Base-by-base conservation (phyloP, 805 yeast genomes). In the Saturnispora saitoi region DNA sequence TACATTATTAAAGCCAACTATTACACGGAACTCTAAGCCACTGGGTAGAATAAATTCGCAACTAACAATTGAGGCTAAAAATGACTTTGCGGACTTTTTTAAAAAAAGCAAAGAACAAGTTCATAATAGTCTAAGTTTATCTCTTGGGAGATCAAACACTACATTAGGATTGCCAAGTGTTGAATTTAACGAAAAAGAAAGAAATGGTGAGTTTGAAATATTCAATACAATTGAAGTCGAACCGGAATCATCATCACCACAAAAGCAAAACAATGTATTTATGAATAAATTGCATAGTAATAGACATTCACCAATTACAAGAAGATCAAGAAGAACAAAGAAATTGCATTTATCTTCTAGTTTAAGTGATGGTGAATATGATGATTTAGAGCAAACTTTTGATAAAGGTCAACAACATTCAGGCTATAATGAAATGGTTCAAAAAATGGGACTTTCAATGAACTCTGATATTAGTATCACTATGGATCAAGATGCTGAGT, bases 21-120 rank as follows among this genome's bases (percentile, higher is more conserved):
- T 34, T 15, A 34, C 38, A 17, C 38, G 38, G 17, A 34, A 34
- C 19, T 19, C 38, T 8, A 34, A 24, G 19, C 26, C 26, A 20
- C 26, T 37, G n/a, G 26, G 48, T 10, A 50, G 29, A 22, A 48
- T 50, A 19, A 42, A 37, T 10, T 45, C 49, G 9, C 50, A 51
- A 28, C 28, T 51, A 15, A 51, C 51, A 31, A 28, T 48, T n/a
- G 47, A 48, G 6, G 45, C 37, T 4, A 40, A 45, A 2, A 46
- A 48, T 32, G 47, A 48, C 26, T 42, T 51, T 37, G 49, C 54
- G 3, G 54, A 37, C 15, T 48, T 51, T 31, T 51, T 51, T n/a
- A 51, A 51, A 17, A 37, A 45, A 20, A 45, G 51, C 10, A 51
- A 51, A 34, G 36, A 28, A 11, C 20, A 51, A 26, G 54, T 48